Base-by-base conservation (phyloP, 2,329 filamentous ascomycete genomes). In the Colletotrichum sp. region DNA sequence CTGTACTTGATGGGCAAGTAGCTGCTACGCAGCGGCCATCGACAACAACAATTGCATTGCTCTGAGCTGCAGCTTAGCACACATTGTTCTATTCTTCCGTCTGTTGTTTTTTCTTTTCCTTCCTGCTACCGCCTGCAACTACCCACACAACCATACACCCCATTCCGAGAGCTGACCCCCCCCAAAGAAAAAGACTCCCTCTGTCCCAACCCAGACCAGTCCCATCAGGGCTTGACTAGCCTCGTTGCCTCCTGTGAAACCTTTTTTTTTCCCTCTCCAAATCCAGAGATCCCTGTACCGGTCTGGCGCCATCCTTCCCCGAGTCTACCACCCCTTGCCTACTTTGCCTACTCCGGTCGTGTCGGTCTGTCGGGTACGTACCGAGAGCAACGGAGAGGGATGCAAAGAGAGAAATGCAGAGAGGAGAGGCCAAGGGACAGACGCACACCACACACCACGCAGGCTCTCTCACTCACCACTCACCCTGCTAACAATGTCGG, bases 221-320 rank as follows among this genome's bases (percentile, higher is more conserved):
- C 72, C 72, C 71, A 61, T 73, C 64, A 68, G 39, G 63, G 64
- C 52, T 69, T 26, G 30, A 59, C 72, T 75, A 75, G 74, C 70
- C 74, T 75, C 74, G 74, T 75, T 75, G 74, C 74, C 74, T 75
- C 74, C 72, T 75, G 74, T 75, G 74, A 75, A 75, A 75, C 74
- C 73, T 73, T 75, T 57, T 64, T 64, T 61, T 28, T 61, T 39
- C 15, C 36, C 18, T 55, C 34, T 60, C n/a, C 32, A 64, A 39
- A 75, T 75, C 73, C 73, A 48, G 43, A 48, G 43, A 48, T 48
- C 70, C 72, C 69, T 30, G 55, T 57, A 72, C 73, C 73, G 69
- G 73, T 75, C 73, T 75, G 64, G 73, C 73, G 73, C 73, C 73
- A 73, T 75, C 55, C 64, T 75, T 75, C 73, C 73, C 73, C 73